A percentile compares a stretch with the other conserved stretches of the same genome.
Evolutionary conservation across 352 stramenopile species (phyloP).

Genomic region (Thraustochytrium sp.): DNA sequence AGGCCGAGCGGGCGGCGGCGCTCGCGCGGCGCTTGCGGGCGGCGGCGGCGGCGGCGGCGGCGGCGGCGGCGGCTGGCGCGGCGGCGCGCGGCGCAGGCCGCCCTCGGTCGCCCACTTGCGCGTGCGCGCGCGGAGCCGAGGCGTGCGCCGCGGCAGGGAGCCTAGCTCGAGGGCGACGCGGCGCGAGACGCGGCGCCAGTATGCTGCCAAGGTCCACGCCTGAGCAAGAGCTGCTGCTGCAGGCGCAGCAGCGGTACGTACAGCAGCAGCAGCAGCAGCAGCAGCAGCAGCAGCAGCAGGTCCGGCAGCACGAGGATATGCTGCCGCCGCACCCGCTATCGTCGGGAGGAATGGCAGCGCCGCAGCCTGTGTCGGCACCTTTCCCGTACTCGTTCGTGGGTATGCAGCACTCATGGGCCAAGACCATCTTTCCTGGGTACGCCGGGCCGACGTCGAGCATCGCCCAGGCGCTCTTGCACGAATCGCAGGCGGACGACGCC

Average conservation of each 20-base stretch:
- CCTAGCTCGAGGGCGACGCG: too few relatives aligned
- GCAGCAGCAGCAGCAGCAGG: not conserved
- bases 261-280: not conserved
- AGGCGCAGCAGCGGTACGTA: not conserved
- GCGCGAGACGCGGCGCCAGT: not conserved
- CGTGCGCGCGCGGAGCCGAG: too few relatives aligned
- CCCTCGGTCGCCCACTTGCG: too few relatives aligned
- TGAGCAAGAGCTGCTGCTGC: not conserved
- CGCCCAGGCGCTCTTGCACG: not conserved
- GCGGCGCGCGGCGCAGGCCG: too few relatives aligned
- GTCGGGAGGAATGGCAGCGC: too few relatives aligned
- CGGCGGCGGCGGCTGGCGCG: too few relatives aligned
- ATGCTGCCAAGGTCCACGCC: not conserved
- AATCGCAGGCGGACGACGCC: not conserved
- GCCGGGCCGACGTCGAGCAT: not conserved
- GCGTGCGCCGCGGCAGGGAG: too few relatives aligned
- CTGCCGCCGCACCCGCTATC: too few relatives aligned
- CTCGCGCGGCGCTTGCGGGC: too few relatives aligned
- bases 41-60: too few relatives aligned
- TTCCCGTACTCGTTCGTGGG: conserved; percentile 15
- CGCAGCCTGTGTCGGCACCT: too few relatives aligned
- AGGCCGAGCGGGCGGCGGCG: too few relatives aligned
- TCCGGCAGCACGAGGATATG: not conserved
- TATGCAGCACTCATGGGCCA: conserved; percentile 20
- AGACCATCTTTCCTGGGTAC: not conserved